Base-by-base conservation (phyloP, 805 yeast species). In the Hanseniaspora pseudoguilliermondii region DNA sequence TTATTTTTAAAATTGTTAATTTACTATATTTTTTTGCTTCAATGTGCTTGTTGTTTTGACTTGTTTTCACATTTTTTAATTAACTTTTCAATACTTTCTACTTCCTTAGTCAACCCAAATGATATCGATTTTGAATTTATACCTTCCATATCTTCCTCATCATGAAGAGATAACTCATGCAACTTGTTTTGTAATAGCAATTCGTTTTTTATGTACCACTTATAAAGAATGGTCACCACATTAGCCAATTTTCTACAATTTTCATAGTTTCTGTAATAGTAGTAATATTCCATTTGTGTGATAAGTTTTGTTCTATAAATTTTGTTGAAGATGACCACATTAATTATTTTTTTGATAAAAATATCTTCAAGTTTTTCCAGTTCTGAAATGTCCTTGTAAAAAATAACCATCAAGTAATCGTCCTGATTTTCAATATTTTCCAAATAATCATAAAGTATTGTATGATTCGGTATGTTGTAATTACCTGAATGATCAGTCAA, bases 261-360 rank as follows among this genome's bases (percentile, higher is more conserved):
- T 13, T 39, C 41, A 21, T 46, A 53, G 8, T 38, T 34, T 46
- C 36, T 44, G 10, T 46, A 53, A 40, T 53, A 52, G 27, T 53
- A 53, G 27, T 53, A 53, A n/a, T 53, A 53, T 46, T 53, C 56
- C 32, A 46, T 36, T 46, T 53, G 56, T n/a, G 47, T 53, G 13
- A 53, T n/a, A 16, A 53, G 18, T n/a, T 46, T 46, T 15, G 35
- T 53, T 53, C 56, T 53, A 18, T 44, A 53, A 6, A 39, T 44
- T 46, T 53, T 53, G 23, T 53, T 53, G 32, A 43, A 46, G 6
- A 53, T 20, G 4, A 53, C 56, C 3, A n/a, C 6, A 16, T 21
- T 8, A 7, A 53, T 9, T 2, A 53, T 13, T 20, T 44, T 53
- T 20, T 46, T 46, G n/a, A 53, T 34, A 29, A 53, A n/a, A 10